phyloP scores from a whole-genome alignment of 2,329 filamentous ascomycete genomes.

The Venturia pyrina region DNA sequence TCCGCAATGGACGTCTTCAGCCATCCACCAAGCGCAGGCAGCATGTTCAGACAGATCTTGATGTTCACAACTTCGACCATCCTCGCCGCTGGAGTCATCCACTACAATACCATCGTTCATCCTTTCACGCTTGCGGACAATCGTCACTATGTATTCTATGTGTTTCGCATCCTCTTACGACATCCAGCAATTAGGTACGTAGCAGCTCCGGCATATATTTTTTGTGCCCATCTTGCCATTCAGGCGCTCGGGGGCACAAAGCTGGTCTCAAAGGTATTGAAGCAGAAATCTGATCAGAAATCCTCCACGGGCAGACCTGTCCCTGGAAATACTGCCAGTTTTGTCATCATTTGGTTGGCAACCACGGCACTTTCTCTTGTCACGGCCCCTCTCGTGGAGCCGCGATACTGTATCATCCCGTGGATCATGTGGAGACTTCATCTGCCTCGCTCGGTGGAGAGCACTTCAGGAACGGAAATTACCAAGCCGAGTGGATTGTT shows the following conservation, averaged over 20 bases:
- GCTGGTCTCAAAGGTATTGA: not conserved
- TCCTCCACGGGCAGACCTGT: not conserved
- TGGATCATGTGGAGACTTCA: constrained; percentile 90
- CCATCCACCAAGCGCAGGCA: constrained; percentile 15
- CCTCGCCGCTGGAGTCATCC: constrained; percentile 44
- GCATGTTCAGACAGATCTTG: not conserved
- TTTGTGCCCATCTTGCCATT: constrained; percentile 60
- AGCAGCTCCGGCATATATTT: constrained; percentile 59
- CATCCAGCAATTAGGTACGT: constrained; percentile 55
- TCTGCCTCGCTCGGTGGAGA: constrained; percentile 39
- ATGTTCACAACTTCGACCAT: not conserved
- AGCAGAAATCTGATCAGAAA: not conserved
- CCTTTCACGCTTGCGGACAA: constrained; percentile 96
- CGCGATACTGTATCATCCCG: constrained; percentile 88
- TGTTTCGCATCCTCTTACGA: constrained; percentile 72
- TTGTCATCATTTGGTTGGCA: constrained; percentile 52
- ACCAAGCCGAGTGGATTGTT: not conserved
- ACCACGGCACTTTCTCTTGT: constrained; percentile 70
- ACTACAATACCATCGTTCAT: constrained; percentile 85
- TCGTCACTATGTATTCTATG: constrained; percentile 92
- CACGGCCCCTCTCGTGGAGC: constrained; percentile 87
- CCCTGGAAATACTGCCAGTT: constrained; percentile 31
- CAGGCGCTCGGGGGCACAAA: constrained; percentile 37
- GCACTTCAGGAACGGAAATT: not conserved
- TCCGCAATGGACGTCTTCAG: not conserved